Evolutionary conservation across 768 basidiomycete species (phyloP).

Genomic region (Kwoniella mangroviensis): DNA sequence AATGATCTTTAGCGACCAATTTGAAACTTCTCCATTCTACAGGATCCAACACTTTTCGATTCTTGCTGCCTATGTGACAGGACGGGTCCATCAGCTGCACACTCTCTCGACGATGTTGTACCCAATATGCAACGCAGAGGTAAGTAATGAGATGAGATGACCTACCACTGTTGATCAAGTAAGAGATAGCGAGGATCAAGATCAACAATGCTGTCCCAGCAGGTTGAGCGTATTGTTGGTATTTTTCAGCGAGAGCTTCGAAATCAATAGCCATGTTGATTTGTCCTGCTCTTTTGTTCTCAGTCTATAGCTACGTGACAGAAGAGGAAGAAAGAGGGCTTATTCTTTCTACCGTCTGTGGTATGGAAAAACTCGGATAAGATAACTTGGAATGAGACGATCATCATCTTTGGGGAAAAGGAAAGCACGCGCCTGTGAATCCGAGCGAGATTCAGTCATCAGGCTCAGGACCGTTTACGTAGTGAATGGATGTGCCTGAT

Average conservation of each 20-base stretch:
- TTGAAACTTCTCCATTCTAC: conserved; percentile 78
- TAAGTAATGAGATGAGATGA: background rate
- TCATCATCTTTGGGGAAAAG: conserved; percentile 6
- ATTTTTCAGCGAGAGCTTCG: conserved; percentile 6
- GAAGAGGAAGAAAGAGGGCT: background rate
- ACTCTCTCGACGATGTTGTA: no score
- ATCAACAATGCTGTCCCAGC: conserved; percentile 10
- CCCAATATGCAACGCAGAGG: no score
- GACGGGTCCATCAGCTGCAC: no score
- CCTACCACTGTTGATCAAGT: conserved; percentile 8
- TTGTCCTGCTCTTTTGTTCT: background rate
- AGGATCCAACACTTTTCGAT: conserved; percentile 46
- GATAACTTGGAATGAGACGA: background rate
- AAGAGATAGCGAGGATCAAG: conserved; percentile 13
- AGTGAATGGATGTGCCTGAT: background rate
- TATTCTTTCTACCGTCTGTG: background rate
- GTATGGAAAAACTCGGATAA: conserved; percentile 5
- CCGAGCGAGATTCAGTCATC: background rate
- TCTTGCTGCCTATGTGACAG: conserved; percentile 1
- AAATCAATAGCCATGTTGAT: conserved; percentile 12
- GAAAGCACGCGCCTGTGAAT: conserved; percentile 1
- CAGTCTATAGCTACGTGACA: background rate
- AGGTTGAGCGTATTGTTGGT: conserved; percentile 8
- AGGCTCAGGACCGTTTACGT: background rate
- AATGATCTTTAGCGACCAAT: conserved; percentile 74